These are phyloP conservation scores for Melanopsichium pennsylvanicum DNA, from an alignment of 1,284 basidiomycete genomes.

Conservation along the genomic window DNA sequence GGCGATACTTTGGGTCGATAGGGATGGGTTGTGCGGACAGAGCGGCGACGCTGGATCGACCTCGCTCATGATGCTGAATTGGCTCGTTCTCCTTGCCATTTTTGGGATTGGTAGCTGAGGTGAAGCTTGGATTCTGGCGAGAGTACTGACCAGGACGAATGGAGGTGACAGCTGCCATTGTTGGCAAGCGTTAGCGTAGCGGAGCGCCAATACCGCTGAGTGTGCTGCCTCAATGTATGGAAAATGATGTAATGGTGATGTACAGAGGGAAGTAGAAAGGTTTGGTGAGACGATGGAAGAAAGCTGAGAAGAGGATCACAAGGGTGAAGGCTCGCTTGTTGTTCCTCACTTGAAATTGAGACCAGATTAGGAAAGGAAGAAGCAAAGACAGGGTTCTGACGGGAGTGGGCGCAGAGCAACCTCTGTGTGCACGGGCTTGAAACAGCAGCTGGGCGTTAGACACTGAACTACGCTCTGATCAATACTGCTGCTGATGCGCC, in stretches of 20 bases:
- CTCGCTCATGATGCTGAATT: slow-evolving; percentile 1
- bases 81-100: slow-evolving; percentile 44
- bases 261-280: not conserved
- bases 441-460: not conserved
- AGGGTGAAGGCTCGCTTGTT: slow-evolving; percentile 7
- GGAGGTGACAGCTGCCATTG: slow-evolving; percentile 25
- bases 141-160: slow-evolving; percentile 44
- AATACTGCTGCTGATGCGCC: too few species aligned
- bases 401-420: slow-evolving; percentile 24
- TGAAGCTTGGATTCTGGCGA: slow-evolving; percentile 17
- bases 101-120: slow-evolving; percentile 3
- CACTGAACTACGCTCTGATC: not conserved
- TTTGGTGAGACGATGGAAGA: slow-evolving; percentile 1
- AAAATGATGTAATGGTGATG: not conserved
- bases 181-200: slow-evolving; percentile 9
- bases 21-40: slow-evolving; percentile 14
- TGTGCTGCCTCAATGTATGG: not conserved
- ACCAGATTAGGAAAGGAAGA: slow-evolving; percentile 20
- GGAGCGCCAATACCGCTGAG: slow-evolving; percentile 4
- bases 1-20: slow-evolving; percentile 40
- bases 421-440: slow-evolving; percentile 17
- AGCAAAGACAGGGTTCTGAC: slow-evolving; percentile 14
- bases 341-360: not conserved
- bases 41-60: not conserved
- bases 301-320: not conserved